phyloP scores from a whole-genome alignment of 2,329 filamentous ascomycete genomes.

The Graphilbum sp. region DNA sequence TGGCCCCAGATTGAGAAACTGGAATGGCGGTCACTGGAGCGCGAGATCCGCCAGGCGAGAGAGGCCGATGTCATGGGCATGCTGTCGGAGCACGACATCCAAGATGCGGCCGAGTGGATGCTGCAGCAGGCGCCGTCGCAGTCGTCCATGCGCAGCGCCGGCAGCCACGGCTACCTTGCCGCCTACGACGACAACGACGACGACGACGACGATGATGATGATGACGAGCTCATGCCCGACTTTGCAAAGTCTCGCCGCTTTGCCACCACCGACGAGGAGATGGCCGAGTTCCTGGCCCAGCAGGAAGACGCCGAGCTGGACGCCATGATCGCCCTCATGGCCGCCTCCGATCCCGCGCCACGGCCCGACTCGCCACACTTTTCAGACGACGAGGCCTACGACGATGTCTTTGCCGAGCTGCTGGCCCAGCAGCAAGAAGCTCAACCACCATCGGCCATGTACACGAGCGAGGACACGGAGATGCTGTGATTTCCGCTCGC shows the following conservation, averaged over 20 bases:
- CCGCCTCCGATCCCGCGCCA: constrained; percentile 11
- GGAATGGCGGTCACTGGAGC: constrained; percentile 24
- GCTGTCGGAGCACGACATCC: constrained; percentile 33
- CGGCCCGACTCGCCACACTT: constrained; percentile 12
- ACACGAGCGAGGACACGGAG: constrained; percentile 26
- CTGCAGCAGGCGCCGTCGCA: constrained; percentile 9
- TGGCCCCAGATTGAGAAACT: constrained; percentile 17
- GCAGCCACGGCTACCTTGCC: background rate
- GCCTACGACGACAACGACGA: background rate
- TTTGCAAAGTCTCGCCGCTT: no score
- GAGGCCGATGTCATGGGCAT: constrained; percentile 22
- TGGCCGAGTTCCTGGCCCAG: constrained; percentile 33
- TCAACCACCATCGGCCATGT: constrained; percentile 4
- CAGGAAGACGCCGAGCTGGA: constrained; percentile 42
- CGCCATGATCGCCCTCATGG: constrained; percentile 33
- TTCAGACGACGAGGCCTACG: constrained; percentile 44
- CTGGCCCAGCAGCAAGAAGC: constrained; percentile 24
- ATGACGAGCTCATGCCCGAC: constrained; percentile 1
- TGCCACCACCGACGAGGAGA: constrained; percentile 25
- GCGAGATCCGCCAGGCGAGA: constrained; percentile 20
- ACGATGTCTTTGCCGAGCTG: constrained; percentile 49
- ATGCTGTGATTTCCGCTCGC: constrained; percentile 24
- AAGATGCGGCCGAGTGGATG: constrained; percentile 27
- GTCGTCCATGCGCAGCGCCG: background rate
- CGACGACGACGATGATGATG: constrained; percentile 3